phyloP scores from a whole-genome alignment of 371 early-diverging fungal genomes.

The Mucor velutinosus region DNA sequence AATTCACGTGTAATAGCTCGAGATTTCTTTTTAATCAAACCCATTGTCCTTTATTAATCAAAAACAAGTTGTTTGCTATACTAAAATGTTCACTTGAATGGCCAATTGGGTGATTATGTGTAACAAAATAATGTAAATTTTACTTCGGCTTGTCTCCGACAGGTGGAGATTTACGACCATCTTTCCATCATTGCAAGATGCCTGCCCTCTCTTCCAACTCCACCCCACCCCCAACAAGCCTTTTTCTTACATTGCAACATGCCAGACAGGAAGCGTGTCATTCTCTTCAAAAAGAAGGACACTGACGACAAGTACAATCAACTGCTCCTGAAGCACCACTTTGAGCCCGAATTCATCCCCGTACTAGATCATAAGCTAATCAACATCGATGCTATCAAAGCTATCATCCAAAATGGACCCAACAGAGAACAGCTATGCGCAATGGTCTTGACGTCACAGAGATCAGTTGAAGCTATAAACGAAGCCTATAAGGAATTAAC shows the following conservation, averaged over 20 bases:
- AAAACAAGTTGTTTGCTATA: neutral
- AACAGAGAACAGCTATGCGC: constrained; percentile 7
- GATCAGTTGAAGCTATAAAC: constrained; percentile 36
- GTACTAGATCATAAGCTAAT: constrained; percentile 33
- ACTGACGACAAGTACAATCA: constrained; percentile 26
- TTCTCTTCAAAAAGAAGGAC: constrained; percentile 26
- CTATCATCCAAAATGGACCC: constrained; percentile 25
- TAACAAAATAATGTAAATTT: constrained; percentile 2
- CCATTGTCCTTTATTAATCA: constrained; percentile 3
- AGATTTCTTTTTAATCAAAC: neutral
- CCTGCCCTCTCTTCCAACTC: neutral
- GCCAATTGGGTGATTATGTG: constrained; percentile 13
- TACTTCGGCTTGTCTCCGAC: constrained; percentile 26
- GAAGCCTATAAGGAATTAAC: constrained; percentile 4
- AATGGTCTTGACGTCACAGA: constrained; percentile 46
- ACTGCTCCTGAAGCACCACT: constrained; percentile 11
- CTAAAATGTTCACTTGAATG: neutral
- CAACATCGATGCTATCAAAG: constrained; percentile 16
- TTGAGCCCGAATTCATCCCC: constrained; percentile 36
- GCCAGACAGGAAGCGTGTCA: constrained; percentile 19
- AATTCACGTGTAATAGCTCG: constrained; percentile 7
- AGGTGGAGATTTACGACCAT: neutral
- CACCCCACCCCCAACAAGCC: neutral
- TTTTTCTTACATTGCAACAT: neutral
- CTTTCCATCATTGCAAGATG: neutral